phyloP scores from a whole-genome alignment of 352 stramenopile species.

The Pythium graminicola region DNA sequence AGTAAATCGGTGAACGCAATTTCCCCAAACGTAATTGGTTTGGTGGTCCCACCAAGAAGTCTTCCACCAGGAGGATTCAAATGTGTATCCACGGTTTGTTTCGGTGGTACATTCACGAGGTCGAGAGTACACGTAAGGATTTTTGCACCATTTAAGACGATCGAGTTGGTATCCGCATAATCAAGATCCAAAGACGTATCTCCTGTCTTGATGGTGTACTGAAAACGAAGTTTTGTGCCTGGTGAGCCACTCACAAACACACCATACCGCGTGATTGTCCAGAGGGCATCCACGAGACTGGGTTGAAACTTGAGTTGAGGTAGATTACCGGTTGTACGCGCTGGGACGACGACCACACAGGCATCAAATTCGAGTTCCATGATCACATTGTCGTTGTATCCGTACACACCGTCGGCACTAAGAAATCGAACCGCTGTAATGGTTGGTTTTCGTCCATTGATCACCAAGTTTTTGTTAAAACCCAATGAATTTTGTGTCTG shows the following conservation, averaged over 20 bases:
- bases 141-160: constrained; percentile 59
- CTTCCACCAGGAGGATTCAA: constrained; percentile 66
- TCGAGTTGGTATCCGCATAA: constrained; percentile 45
- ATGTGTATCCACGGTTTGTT: constrained; percentile 60
- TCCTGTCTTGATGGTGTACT: constrained; percentile 69
- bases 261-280: constrained; percentile 50
- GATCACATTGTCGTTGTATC: constrained; percentile 45
- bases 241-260: constrained; percentile 51
- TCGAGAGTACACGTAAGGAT: constrained; percentile 63
- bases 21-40: constrained; percentile 51
- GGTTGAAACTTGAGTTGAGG: constrained; percentile 55
- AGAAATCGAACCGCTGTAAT: constrained; percentile 48
- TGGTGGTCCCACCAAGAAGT: constrained; percentile 33
- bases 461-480: constrained; percentile 57
- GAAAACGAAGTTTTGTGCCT: constrained; percentile 46
- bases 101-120: constrained; percentile 21
- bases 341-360: constrained; percentile 39
- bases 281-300: constrained; percentile 26
- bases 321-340: constrained; percentile 23
- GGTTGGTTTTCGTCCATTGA: constrained; percentile 62
- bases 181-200: constrained; percentile 60
- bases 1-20: constrained; percentile 63
- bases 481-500: constrained; percentile 57
- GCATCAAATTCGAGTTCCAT: constrained; percentile 63
- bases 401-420: constrained; percentile 56